Evolutionary conservation across 1,139 yeast species (phyloP).

Genomic region (Suhomyces terraborum): DNA sequence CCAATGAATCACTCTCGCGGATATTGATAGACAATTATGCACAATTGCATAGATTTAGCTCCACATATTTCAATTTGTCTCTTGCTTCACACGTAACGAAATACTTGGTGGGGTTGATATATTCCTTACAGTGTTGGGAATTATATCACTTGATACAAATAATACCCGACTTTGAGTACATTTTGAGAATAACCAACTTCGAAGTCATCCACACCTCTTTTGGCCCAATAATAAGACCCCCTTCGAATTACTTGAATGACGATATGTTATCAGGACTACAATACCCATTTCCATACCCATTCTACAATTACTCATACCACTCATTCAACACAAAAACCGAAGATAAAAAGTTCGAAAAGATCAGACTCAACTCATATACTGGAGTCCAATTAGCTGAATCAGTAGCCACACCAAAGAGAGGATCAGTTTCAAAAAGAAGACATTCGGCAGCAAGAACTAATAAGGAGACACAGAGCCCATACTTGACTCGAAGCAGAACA

Average conservation of each 20-base stretch:
- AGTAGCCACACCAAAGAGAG: conserved; percentile 5
- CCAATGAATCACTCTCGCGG: conserved; percentile 41
- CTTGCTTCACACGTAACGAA: conserved; percentile 42
- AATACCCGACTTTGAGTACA: conserved; percentile 37
- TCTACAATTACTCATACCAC: conserved; percentile 49
- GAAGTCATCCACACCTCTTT: conserved; percentile 41
- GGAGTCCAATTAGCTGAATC: conserved; percentile 34
- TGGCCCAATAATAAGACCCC: conserved; percentile 46
- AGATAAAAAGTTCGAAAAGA: conserved; percentile 29
- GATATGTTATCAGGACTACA: conserved; percentile 46
- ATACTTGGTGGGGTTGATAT: conserved; percentile 42
- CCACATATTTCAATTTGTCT: conserved; percentile 41
- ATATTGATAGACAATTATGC: conserved; percentile 44
- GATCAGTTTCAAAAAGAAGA: conserved; percentile 1
- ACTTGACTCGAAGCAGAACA: conserved; percentile 6
- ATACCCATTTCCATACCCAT: conserved; percentile 51
- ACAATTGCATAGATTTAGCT: conserved; percentile 31
- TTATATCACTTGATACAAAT: conserved; percentile 42
- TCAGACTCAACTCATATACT: conserved; percentile 39
- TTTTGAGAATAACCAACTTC: conserved; percentile 38
- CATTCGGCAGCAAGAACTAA: background rate
- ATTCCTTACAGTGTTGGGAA: conserved; percentile 49
- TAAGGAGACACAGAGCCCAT: background rate
- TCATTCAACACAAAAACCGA: conserved; percentile 34
- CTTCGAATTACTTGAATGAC: conserved; percentile 38